phyloP scores from a whole-genome alignment of 345 rosid genomes.

The Populus nigra region DNA sequence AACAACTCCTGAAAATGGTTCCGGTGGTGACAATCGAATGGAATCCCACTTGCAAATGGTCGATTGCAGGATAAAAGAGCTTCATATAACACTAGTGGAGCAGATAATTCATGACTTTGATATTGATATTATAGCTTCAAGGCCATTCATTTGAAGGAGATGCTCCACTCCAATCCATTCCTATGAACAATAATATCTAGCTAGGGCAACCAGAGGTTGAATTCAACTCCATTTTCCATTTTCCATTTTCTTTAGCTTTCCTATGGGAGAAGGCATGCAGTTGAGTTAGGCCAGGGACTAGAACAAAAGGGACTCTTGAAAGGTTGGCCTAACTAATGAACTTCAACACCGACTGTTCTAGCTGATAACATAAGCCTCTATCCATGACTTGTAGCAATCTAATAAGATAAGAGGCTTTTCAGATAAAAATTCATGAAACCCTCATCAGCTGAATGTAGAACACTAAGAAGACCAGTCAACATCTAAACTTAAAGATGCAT shows the following conservation, averaged over 20 bases:
- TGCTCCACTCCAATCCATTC: no score
- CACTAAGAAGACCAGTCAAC: no score
- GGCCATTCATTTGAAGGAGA: no score
- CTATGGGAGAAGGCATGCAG: not conserved
- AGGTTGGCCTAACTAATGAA: not conserved
- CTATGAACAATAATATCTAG: no score
- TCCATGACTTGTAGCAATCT: not conserved
- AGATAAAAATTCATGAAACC: not conserved
- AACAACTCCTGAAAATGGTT: no score
- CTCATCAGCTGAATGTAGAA: not conserved
- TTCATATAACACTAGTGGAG: no score
- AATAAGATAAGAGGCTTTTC: not conserved
- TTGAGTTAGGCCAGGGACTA: not conserved
- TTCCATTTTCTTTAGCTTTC: not conserved
- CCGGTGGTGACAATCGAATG: no score
- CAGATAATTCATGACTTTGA: no score
- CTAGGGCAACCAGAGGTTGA: not conserved
- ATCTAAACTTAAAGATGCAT: no score
- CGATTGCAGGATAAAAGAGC: no score
- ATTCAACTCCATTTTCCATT: not conserved
- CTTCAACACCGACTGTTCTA: not conserved
- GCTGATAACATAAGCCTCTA: not conserved
- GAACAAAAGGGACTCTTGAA: not conserved
- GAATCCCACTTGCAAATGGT: no score
- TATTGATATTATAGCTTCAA: no score